Percentiles rank a stretch among this genome's conserved stretches.
phyloP scores from a whole-genome alignment of 495 filamentous ascomycete species.

The Penicillium pancosmium region DNA sequence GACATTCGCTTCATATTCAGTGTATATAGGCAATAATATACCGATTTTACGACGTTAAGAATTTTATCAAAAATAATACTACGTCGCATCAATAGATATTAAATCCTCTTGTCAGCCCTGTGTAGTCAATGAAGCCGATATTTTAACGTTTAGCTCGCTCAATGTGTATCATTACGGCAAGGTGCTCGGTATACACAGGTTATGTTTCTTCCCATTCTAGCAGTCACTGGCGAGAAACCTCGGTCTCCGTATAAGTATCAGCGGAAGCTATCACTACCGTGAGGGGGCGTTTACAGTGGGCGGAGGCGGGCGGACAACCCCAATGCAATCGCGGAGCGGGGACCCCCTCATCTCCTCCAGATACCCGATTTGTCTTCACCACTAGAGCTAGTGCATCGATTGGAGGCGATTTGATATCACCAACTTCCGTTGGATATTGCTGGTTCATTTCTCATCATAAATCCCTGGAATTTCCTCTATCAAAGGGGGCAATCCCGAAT shows the following conservation, averaged over 20 bases:
- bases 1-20: neutral
- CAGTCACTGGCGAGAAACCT: neutral
- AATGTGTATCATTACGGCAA: no score
- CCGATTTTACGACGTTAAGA: no score
- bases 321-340: neutral
- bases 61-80: no score
- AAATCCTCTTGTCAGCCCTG: no score
- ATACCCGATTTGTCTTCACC: slow-evolving; percentile 2
- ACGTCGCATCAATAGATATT: no score
- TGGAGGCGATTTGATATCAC: neutral
- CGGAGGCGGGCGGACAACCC: neutral
- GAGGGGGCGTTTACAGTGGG: neutral
- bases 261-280: neutral
- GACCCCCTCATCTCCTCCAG: slow-evolving; percentile 7
- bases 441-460: neutral
- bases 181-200: no score
- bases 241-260: neutral
- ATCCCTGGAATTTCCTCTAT: neutral
- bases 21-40: neutral
- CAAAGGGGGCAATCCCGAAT: neutral
- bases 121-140: no score
- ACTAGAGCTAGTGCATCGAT: neutral
- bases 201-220: neutral
- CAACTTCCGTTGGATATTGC: neutral
- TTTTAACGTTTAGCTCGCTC: no score